phyloP scores from a whole-genome alignment of 306 rosid genomes.

The Neltuma alba region DNA sequence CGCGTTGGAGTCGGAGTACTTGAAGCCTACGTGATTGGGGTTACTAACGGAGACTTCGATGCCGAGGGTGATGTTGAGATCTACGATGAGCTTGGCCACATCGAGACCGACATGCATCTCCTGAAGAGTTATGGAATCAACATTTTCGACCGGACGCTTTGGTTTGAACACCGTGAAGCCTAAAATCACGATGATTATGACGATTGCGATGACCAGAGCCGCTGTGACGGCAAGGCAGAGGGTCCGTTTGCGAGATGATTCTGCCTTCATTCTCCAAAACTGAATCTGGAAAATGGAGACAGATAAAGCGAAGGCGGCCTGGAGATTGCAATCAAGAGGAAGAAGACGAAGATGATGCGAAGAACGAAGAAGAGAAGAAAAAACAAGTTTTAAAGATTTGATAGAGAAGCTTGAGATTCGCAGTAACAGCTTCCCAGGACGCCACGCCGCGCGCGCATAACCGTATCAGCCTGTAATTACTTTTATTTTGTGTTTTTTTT shows the following conservation, averaged over 20 bases:
- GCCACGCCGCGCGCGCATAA: neutral
- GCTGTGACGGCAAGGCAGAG: slow-evolving; percentile 31
- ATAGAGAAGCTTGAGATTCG: neutral
- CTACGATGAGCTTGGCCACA: slow-evolving; percentile 7
- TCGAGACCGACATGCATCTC: slow-evolving; percentile 39
- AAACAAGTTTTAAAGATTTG: neutral
- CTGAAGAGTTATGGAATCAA: slow-evolving; percentile 38
- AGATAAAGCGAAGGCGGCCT: neutral
- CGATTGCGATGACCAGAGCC: neutral
- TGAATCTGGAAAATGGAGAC: neutral
- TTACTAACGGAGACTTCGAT: slow-evolving; percentile 50
- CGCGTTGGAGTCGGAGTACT: slow-evolving; percentile 46
- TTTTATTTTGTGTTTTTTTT: neutral
- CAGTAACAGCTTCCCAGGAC: neutral
- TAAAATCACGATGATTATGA: slow-evolving; percentile 38
- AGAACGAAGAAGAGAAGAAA: neutral
- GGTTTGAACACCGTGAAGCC: slow-evolving; percentile 63
- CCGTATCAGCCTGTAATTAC: neutral
- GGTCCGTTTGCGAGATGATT: slow-evolving; percentile 27
- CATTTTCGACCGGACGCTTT: slow-evolving; percentile 15
- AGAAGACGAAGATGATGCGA: neutral
- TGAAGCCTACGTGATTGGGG: slow-evolving; percentile 56
- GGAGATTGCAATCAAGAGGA: neutral
- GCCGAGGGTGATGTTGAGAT: slow-evolving; percentile 52
- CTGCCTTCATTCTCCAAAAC: slow-evolving; percentile 13